Base-by-base conservation (phyloP, 345 rosid genomes). In the Linum tenue region DNA sequence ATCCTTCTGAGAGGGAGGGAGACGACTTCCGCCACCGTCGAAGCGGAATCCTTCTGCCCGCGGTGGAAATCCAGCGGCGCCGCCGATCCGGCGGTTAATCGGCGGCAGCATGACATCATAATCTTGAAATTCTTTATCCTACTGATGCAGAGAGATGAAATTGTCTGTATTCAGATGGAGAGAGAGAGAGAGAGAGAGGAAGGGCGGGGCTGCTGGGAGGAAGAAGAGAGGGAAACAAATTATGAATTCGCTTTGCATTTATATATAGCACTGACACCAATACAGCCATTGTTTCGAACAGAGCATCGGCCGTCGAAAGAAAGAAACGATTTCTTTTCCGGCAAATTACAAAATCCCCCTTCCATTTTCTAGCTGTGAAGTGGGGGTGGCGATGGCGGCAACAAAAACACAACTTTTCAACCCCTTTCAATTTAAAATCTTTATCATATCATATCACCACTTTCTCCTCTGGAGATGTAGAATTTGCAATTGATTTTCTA, bases 61-160 rank as follows among this genome's bases (percentile, higher is more conserved):
- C 37, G 60, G 11, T 9, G 60, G 36, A 35, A 35, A 2, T 16
- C 8, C 22, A 37, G 37, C 60, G 77, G 58, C 12, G 60, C 31
- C 40, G 75, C 56, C 17, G 62, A 65, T 36, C 74, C 80, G 79
- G 71, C 67, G 67, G 73, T 69, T 67, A 81, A 68, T 70, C 82
- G 83, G 76, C 78, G 67, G 81, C 74, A 73, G 74, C 73, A 77
- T 51, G 85, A 82, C 55, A 83, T 73, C 98, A 91, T 86, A 72
- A 12, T 53, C 17, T 17, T n/a, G 60, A 57, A 17, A n/a, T 22
- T 16, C 11, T 57, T 57, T 17, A 4, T 57, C 12, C 38, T 31
- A 22, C 1, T 0, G 31, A 22, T 22, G 31, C 31, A 22, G 31
- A 22, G 31, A 2, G 60, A 57, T 37, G 37, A 17, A 17, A 37